Evolutionary conservation across 164 flowering plant species (phyloP), one percentile per base, ranked within the genome.

Genomic region (Magnolia sinica): DNA sequence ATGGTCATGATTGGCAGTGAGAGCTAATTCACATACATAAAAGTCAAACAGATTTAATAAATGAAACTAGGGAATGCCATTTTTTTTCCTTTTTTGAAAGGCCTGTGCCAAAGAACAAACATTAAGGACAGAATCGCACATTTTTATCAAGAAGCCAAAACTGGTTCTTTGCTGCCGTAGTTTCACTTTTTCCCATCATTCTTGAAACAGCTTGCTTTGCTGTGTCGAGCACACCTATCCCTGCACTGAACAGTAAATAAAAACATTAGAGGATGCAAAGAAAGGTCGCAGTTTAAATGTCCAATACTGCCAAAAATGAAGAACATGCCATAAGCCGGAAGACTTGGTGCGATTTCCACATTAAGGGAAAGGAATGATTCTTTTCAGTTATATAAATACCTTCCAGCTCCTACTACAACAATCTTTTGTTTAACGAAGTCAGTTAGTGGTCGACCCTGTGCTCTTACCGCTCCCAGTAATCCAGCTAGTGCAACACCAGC

Each of bases 401-500:
- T 96, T 77, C 99, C 99, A 85, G 98, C 98, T 79, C 99, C 99
- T 55, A 90, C 98, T 16, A 96, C 96, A 70, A 96, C 98, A 77
- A 96, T 94, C 87, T 96, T 96, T 86, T 94, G 98, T 74, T 90
- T 88, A 37, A 88, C 91, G 80, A 91, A 96, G 83, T 96, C 98
- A 52, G 86, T 77, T 81, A 96, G 80, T 70, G 98, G 95, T 52
- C 88, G 89, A 70, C 97, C 97, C 82, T 96, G 99, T 73, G 99
- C 96, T 86, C 99, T 91, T 7, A 96, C 97, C 70, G 97, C 84
- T 79, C 99, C 99, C 75, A 96, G 84, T 76, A 96, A 76, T 73
- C 99, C 99, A 50, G 99, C 98, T 66, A 96, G 88, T 64, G 98
- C 99, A 86, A 96, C 99, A 77, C 99, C 99, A 80, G 99, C 99